Percentiles rank a stretch among this genome's conserved stretches.
Conservation (phyloP, 108 stramenopile genomes). For the Aurantiochytrium sp. region DNA sequence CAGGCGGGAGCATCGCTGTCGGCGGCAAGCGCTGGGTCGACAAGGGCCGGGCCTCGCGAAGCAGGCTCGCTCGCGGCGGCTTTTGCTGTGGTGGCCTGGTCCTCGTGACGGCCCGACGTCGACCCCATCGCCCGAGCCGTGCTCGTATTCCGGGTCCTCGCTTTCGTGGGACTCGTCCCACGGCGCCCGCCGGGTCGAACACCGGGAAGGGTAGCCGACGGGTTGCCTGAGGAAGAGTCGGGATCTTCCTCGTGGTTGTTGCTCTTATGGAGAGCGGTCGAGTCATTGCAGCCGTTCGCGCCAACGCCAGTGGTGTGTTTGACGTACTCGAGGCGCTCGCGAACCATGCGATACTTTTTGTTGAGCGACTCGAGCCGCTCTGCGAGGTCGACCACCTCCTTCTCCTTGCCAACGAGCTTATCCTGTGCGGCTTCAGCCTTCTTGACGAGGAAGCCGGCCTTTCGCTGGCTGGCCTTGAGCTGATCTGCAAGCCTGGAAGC, state of each 20-base stretch:
- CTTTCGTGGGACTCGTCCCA: not conserved
- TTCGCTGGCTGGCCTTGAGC: not conserved
- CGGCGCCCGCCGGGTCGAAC: not conserved
- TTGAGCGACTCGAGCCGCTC: not conserved
- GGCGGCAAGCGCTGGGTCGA: not conserved
- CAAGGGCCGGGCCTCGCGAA: not conserved
- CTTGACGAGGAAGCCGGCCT: not conserved
- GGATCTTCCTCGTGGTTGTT: constrained; percentile 25
- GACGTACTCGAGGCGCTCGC: constrained; percentile 7
- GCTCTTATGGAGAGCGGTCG: not conserved
- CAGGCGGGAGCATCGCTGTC: constrained; percentile 8
- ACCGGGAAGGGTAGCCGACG: not conserved
- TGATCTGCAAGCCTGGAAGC: not conserved
- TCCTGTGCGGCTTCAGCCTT: not conserved
- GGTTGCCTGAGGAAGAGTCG: not conserved
- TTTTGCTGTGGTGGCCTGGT: not conserved
- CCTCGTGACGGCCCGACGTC: too few species aligned
- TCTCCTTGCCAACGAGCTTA: not conserved
- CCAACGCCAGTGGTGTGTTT: not conserved
- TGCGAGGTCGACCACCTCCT: not conserved
- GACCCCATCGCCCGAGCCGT: too few species aligned
- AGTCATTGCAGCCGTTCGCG: not conserved
- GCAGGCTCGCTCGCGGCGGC: not conserved
- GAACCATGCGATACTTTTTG: constrained; percentile 21
- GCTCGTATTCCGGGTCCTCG: not conserved